A percentile compares a stretch with the other conserved stretches of the same genome.
Conservation (phyloP, 768 basidiomycete genomes). For the Trametes punicea region DNA sequence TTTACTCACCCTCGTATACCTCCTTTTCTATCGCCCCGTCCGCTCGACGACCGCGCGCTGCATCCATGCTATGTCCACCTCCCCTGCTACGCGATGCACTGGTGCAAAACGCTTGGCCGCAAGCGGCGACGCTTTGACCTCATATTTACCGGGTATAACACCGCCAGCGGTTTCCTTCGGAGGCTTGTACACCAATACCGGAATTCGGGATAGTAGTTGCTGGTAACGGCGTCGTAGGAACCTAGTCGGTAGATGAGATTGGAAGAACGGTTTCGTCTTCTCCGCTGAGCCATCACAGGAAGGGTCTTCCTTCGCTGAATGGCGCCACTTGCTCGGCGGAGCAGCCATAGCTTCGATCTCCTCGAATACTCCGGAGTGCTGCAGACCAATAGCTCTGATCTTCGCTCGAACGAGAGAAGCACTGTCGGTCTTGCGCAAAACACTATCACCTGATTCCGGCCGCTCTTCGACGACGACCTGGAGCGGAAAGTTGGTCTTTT, state of each 20-base stretch:
- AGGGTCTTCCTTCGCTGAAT: slow-evolving; percentile 1
- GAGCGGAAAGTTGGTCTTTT: slow-evolving; percentile 60
- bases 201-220: slow-evolving; percentile 56
- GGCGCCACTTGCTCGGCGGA: slow-evolving; percentile 21
- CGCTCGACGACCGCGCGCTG: slow-evolving; percentile 2
- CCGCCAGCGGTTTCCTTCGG: not conserved
- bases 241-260: slow-evolving; percentile 20
- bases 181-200: slow-evolving; percentile 44
- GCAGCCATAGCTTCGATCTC: slow-evolving; percentile 47
- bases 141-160: slow-evolving; percentile 22
- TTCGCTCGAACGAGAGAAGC: slow-evolving; percentile 24
- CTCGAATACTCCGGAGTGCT: slow-evolving; percentile 40
- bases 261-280: not conserved
- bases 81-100: slow-evolving; percentile 24
- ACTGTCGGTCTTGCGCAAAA: slow-evolving; percentile 5
- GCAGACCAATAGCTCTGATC: slow-evolving; percentile 40
- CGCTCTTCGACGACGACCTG: slow-evolving; percentile 36
- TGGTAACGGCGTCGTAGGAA: slow-evolving; percentile 52
- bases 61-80: slow-evolving; percentile 38
- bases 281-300: not conserved
- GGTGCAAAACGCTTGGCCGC: slow-evolving; percentile 24
- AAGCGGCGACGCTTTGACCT: slow-evolving; percentile 32
- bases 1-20: slow-evolving; percentile 20
- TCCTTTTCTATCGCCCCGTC: slow-evolving; percentile 2
- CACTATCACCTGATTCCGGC: not conserved